phyloP scores from a whole-genome alignment of 1,284 basidiomycete species.

The Tilletiaria anomala region DNA sequence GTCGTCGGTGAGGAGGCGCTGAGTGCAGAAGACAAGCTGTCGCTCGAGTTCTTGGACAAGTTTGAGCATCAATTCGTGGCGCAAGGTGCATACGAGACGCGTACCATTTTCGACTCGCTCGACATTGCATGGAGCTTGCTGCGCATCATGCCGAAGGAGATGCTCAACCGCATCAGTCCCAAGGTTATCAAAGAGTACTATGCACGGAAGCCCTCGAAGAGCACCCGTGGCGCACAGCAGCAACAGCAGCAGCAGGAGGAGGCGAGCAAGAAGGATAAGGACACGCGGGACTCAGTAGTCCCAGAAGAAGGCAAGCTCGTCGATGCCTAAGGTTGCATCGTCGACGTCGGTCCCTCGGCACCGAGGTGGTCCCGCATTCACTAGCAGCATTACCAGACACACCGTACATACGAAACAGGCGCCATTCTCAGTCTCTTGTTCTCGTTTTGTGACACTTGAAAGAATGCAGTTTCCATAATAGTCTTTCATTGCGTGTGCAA shows the following conservation, averaged over 20 bases:
- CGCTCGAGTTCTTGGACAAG: slow-evolving; percentile 35
- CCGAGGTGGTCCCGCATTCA: too few relatives aligned
- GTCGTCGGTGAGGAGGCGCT: slow-evolving; percentile 97
- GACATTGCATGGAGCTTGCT: slow-evolving; percentile 94
- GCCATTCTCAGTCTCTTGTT: too few relatives aligned
- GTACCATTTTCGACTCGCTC: slow-evolving; percentile 91
- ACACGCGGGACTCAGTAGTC: slow-evolving; percentile 6
- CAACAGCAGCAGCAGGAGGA: slow-evolving; percentile 5
- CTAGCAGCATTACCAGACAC: too few relatives aligned
- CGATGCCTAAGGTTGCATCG: slow-evolving; percentile 6
- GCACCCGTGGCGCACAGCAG: slow-evolving; percentile 1
- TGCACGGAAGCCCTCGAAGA: slow-evolving; percentile 22
- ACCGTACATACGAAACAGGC: too few relatives aligned
- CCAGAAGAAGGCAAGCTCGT: slow-evolving; percentile 9
- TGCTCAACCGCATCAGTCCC: slow-evolving; percentile 60
- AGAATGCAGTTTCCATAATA: too few relatives aligned
- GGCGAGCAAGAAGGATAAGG: slow-evolving; percentile 12
- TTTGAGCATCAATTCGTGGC: slow-evolving; percentile 38
- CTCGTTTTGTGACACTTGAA: too few relatives aligned
- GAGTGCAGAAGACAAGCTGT: slow-evolving; percentile 59
- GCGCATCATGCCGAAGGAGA: slow-evolving; percentile 97
- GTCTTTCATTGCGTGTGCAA: too few relatives aligned
- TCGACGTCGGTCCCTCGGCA: too few relatives aligned
- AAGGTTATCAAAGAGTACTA: slow-evolving; percentile 40
- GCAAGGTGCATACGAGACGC: slow-evolving; percentile 78